These are phyloP conservation scores for Solanum megistacrolobum DNA, from an alignment of 257 asterid genomes.

Conservation along the genomic window DNA sequence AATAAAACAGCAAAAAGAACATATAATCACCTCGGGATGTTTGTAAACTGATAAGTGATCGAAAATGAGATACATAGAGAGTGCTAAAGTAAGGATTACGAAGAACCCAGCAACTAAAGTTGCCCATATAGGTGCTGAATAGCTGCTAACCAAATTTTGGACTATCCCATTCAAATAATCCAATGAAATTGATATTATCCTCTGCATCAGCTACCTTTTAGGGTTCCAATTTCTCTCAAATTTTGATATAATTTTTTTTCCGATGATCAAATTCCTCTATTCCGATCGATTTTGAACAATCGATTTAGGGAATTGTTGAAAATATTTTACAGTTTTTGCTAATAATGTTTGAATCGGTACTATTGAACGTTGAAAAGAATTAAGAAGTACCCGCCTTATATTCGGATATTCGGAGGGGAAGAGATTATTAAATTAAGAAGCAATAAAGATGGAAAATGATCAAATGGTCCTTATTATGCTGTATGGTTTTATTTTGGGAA, in stretches of 20 bases:
- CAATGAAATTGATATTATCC: neutral
- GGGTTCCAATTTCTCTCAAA: neutral
- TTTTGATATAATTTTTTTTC: neutral
- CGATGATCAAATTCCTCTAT: neutral
- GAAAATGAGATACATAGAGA: conserved; percentile 67
- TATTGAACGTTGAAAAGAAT: neutral
- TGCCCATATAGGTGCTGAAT: conserved; percentile 88
- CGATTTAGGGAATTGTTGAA: neutral
- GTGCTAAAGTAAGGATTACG: conserved; percentile 48
- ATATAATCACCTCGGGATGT: conserved; percentile 65
- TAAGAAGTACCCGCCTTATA: neutral
- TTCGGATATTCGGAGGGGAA: neutral
- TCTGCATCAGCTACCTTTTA: neutral
- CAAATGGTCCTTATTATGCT: neutral
- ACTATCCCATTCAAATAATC: neutral
- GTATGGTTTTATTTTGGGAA: neutral
- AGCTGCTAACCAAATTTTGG: neutral
- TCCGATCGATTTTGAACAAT: neutral
- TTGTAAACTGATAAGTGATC: conserved; percentile 89
- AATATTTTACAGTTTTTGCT: neutral
- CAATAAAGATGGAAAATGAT: neutral
- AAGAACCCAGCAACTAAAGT: conserved; percentile 57
- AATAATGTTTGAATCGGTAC: neutral
- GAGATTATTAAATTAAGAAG: neutral
- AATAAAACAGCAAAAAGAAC: neutral